Conservation (phyloP, 2,329 filamentous ascomycete species). For the Fusarium armeniacum region DNA sequence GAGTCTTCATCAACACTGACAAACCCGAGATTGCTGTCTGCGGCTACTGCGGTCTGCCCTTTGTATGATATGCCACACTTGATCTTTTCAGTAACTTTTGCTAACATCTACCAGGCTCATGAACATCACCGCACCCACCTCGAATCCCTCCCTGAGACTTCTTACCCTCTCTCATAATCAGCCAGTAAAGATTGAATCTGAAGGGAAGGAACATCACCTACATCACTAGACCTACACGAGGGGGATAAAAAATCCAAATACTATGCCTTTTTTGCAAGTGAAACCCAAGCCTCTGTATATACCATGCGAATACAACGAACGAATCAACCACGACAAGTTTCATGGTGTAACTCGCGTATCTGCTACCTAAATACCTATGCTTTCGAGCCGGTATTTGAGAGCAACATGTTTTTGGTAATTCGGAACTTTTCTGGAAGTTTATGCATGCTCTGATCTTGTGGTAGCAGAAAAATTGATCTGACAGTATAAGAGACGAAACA, state of each 20-base stretch:
- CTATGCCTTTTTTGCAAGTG: conserved; percentile 33
- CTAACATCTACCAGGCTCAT: conserved; percentile 74
- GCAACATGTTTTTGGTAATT: neutral
- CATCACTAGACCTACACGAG: conserved; percentile 27
- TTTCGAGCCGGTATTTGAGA: neutral
- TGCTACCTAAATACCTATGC: neutral
- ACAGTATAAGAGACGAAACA: neutral
- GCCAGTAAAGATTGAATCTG: conserved; percentile 25
- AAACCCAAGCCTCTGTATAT: conserved; percentile 44
- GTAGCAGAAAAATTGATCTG: neutral
- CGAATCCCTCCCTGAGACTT: conserved; percentile 82
- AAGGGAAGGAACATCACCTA: conserved; percentile 25
- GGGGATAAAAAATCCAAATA: conserved; percentile 22
- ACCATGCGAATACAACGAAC: conserved; percentile 47
- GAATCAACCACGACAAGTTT: conserved; percentile 19
- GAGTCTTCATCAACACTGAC: conserved; percentile 97
- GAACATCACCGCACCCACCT: conserved; percentile 89
- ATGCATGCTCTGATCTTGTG: neutral
- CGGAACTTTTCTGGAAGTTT: neutral
- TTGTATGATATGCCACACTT: conserved; percentile 71
- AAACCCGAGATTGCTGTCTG: conserved; percentile 94
- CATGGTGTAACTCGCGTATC: conserved; percentile 1
- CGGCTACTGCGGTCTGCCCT: conserved; percentile 94
- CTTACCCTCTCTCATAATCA: conserved; percentile 79
- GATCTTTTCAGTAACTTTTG: neutral